Base-by-base conservation (phyloP, 1,284 basidiomycete genomes). In the Pascua sp. region DNA sequence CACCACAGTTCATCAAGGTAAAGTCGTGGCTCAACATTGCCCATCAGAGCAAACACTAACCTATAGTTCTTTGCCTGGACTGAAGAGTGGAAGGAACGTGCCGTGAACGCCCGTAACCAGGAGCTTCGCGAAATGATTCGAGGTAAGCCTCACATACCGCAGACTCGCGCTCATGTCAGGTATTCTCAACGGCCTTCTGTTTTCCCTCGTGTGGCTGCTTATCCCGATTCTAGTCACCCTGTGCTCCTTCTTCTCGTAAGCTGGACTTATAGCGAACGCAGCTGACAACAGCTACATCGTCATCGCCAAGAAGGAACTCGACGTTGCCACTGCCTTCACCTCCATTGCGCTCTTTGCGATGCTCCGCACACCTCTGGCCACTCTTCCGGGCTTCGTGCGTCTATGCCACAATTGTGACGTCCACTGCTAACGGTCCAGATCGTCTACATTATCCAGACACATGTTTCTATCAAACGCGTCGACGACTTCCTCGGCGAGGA, bases 401-500 rank as follows among this genome's bases (percentile, higher is more conserved):
- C 15, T n/a, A 2, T 40, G 12, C n/a, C n/a, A n/a, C 9, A 40
- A 17, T 11, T 7, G 8, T 2, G 53, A 72, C 24, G 7, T 32
- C 24, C 24, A 32, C 7, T 32, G 24, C 24, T 32, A 32, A 32
- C 24, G 7, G 24, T 32, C 24, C 24, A 32, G 67, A 60, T 70
- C 17, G 68, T 67, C 36, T 63, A 68, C 18, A 57, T 71, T 9
- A 59, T 79, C 10, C 72, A 91, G 82, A 83, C 88, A 0, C 81
- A 84, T 18, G 88, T 95, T 4, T 84, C 89, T 0, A 72, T 94
- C 32, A 82, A 89, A 50, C 87, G 92, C 49, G 89, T 95, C 56
- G 81, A 88, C 36, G 85, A 83, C 0, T 95, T 88, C 74, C 81
- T 95, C 11, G 81, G 82, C 7, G 91, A 94, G 72, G 89, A 90